Evolutionary conservation across 257 asterid genomes (phyloP), one percentile per base, ranked within the genome.

Genomic region (Nicotiana attenuata): DNA sequence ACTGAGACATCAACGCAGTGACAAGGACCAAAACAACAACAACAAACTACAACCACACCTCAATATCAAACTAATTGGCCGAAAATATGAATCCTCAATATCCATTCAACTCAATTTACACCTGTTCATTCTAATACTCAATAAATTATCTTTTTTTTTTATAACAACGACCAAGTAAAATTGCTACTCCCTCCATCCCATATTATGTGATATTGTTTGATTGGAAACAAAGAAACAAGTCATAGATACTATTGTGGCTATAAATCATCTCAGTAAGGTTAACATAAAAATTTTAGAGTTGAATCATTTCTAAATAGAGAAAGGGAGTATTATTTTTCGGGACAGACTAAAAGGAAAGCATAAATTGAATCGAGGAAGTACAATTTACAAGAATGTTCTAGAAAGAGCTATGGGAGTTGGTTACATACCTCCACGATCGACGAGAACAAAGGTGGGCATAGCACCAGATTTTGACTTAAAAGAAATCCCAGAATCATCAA

Each of bases 361-460:
- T 41, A 41, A 41, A 41, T 9, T 41, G 3, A 8, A 11, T 41
- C 2, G 5, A 41, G 11, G 50, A 3, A 9, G 13, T 41, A 71
- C 22, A 73, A 47, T 50, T 50, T 2, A 73, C 13, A 22, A 13
- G 3, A 20, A 50, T 15, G 2, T 15, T 15, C 79, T 75, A 50
- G 9, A 75, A 24, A 15, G 41, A 73, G 79, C 16, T 47, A 73
- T 0, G 7, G 0, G 0, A 20, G 59, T 10, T 69, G 57, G 10
- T 61, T 24, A 3, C 76, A 65, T 85, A 96, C 98, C 98, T 92
- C 98, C 98, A 67, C 98, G 97, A 90, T 94, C 98, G 85, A 94
- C 91, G 33, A 96, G 92, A 53, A 94, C 89, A 84, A 93, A 93
- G 65, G 81, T 90, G 83, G 99, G 98, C 90, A 94, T 47, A 84